Evolutionary conservation across 306 rosid genomes (phyloP).

Genomic region (Cyamopsis tetragonoloba): DNA sequence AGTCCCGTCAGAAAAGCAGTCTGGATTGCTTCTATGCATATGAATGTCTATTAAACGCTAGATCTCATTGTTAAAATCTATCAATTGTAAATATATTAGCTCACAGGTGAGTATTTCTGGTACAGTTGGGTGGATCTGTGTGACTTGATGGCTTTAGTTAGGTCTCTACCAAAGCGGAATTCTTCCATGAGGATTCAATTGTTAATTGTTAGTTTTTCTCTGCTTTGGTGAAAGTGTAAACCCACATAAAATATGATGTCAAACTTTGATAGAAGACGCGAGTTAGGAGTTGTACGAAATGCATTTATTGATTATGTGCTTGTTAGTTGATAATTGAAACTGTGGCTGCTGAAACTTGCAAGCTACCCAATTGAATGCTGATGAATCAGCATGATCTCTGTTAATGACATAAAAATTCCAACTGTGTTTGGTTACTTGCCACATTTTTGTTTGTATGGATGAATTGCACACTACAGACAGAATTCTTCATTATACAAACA

Average conservation of each 20-base stretch:
- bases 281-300: background rate
- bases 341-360: background rate
- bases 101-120: background rate
- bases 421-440: background rate
- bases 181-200: background rate
- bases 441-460: background rate
- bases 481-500: background rate
- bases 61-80: background rate
- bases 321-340: slow-evolving; percentile 2
- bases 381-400: slow-evolving; percentile 6
- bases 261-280: background rate
- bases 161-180: background rate
- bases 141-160: slow-evolving; percentile 2
- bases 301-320: background rate
- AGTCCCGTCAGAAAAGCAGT: background rate
- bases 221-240: slow-evolving; percentile 10
- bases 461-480: background rate
- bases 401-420: background rate
- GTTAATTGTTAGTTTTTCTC: background rate
- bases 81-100: slow-evolving; percentile 18
- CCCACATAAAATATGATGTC: background rate
- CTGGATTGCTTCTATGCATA: background rate
- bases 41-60: background rate
- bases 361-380: background rate
- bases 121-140: background rate